Conservation (phyloP, 352 stramenopile species). For the Phytophthora cryptogea region DNA sequence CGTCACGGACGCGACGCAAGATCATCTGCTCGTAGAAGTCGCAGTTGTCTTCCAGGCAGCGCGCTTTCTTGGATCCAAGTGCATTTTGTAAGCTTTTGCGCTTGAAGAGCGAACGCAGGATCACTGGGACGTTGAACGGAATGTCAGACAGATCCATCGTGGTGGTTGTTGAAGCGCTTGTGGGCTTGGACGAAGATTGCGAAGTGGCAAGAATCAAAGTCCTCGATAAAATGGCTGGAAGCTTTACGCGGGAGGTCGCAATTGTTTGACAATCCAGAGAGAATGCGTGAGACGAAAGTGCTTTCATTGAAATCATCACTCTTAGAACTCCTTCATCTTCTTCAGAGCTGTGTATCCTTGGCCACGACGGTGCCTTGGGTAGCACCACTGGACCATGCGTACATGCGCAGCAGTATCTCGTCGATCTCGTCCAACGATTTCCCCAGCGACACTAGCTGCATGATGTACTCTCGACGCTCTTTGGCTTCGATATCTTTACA, state of each 20-base stretch:
- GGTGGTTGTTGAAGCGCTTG: slow-evolving; percentile 2
- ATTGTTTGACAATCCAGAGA: not conserved
- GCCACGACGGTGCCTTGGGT: not conserved
- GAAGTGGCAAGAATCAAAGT: not conserved
- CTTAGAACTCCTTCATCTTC: not conserved
- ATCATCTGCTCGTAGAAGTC: slow-evolving; percentile 37
- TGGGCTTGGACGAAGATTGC: slow-evolving; percentile 6
- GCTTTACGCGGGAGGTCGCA: not conserved
- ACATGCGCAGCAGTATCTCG: slow-evolving; percentile 29
- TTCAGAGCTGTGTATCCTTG: not conserved
- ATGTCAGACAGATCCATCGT: slow-evolving; percentile 39
- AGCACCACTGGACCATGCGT: slow-evolving; percentile 10
- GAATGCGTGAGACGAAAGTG: not conserved
- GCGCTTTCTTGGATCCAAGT: slow-evolving; percentile 37
- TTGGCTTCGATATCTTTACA: slow-evolving; percentile 15
- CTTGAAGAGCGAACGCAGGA: slow-evolving; percentile 32
- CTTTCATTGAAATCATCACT: not conserved
- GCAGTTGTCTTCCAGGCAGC: slow-evolving; percentile 31
- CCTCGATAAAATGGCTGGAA: not conserved
- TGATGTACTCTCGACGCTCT: slow-evolving; percentile 26
- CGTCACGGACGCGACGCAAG: slow-evolving; percentile 32
- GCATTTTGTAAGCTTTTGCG: slow-evolving; percentile 37
- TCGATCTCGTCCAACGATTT: slow-evolving; percentile 34
- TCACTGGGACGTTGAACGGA: slow-evolving; percentile 33
- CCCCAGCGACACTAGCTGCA: slow-evolving; percentile 27